Percentiles rank a stretch among this genome's conserved stretches.
Conservation (phyloP, 176 grass and related monocot species). For the Zea luxurians region DNA sequence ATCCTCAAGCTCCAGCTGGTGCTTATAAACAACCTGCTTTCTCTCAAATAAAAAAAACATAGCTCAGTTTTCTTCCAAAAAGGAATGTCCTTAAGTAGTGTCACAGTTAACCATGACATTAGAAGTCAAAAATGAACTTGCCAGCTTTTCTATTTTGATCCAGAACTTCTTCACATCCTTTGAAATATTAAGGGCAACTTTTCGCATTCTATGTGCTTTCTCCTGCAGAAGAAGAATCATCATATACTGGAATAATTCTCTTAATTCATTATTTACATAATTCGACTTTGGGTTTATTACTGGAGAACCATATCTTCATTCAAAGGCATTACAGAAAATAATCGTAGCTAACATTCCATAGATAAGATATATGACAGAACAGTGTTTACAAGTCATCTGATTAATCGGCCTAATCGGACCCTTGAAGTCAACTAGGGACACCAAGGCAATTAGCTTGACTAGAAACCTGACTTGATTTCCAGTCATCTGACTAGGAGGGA, state of each 20-base stretch:
- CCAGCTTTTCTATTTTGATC: conserved; percentile 98
- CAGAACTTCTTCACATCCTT: conserved; percentile 99
- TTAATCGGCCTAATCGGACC: too few relatives aligned
- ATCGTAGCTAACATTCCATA: conserved; percentile 28
- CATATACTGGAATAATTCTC: conserved; percentile 24
- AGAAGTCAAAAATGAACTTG: conserved; percentile 42
- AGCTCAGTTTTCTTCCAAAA: conserved; percentile 24
- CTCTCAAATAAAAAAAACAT: conserved; percentile 2
- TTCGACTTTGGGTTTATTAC: neutral
- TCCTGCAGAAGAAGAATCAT: conserved; percentile 49
- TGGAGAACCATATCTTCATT: conserved; percentile 6
- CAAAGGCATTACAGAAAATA: conserved; percentile 3
- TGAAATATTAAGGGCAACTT: conserved; percentile 93
- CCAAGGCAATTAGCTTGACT: too few relatives aligned
- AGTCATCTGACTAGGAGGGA: too few relatives aligned
- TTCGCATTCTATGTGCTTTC: conserved; percentile 83
- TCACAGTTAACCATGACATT: conserved; percentile 3
- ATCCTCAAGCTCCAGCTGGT: conserved; percentile 89
- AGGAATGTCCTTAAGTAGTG: conserved; percentile 10
- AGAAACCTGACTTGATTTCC: too few relatives aligned
- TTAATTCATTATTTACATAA: conserved; percentile 4
- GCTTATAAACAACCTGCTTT: conserved; percentile 90
- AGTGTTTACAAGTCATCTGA: too few relatives aligned
- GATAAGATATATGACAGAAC: neutral
- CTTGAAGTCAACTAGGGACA: too few relatives aligned